Percentiles rank a stretch among this genome's conserved stretches.
phyloP scores from a whole-genome alignment of 352 stramenopile species.

The Blastocystis sp. region DNA sequence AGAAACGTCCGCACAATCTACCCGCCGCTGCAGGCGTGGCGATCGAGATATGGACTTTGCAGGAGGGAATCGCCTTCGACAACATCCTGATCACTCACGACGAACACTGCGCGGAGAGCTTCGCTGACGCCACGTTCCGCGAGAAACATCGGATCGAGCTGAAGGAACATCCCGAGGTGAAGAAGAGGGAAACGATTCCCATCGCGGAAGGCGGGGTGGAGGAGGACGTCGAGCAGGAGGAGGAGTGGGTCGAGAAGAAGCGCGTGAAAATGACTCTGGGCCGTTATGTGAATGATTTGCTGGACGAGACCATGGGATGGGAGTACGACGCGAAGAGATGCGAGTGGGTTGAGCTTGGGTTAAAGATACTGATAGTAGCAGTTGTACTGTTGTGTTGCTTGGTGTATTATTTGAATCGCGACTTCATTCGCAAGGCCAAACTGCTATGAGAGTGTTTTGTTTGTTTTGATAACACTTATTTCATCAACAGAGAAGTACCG shows the following conservation, averaged over 20 bases:
- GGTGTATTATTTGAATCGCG: not conserved
- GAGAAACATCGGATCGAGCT: conserved; percentile 72
- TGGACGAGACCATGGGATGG: not conserved
- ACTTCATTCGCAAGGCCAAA: not conserved
- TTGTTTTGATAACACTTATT: not conserved
- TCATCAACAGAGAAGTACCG: not conserved
- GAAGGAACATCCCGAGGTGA: conserved; percentile 64
- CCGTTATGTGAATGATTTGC: not conserved
- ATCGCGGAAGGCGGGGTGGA: conserved; percentile 67
- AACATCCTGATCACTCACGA: conserved; percentile 84
- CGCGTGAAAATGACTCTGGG: not conserved
- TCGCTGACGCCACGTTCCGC: conserved; percentile 72
- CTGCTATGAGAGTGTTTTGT: not conserved
- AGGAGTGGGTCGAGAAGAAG: conserved; percentile 70
- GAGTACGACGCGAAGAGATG: not conserved
- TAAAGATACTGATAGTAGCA: not conserved
- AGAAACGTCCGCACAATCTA: conserved; percentile 71
- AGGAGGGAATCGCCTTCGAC: conserved; percentile 79
- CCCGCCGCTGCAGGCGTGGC: conserved; percentile 76
- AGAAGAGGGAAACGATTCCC: conserved; percentile 68
- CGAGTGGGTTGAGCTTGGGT: not conserved
- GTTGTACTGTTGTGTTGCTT: not conserved
- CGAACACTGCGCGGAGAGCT: conserved; percentile 71
- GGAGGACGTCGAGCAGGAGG: conserved; percentile 65
- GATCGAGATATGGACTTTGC: conserved; percentile 78